phyloP scores from a whole-genome alignment of 2,329 filamentous ascomycete species.

The Pyrenophora graminea region DNA sequence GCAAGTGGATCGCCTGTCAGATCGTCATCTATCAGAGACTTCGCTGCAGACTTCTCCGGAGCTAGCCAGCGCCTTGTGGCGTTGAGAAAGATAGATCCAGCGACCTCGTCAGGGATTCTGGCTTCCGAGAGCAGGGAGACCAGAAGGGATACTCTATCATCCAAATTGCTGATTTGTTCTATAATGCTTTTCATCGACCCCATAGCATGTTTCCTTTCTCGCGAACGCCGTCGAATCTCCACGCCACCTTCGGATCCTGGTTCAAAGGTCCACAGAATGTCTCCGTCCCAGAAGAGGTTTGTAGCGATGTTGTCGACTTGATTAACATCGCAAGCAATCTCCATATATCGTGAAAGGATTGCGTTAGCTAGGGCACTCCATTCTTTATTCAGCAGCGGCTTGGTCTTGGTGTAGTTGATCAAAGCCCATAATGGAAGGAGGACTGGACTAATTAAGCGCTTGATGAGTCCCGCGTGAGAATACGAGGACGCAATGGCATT shows the following conservation, averaged over 20 bases:
- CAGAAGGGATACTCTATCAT: slow-evolving; percentile 31
- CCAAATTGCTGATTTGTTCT: slow-evolving; percentile 48
- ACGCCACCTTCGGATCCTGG: slow-evolving; percentile 54
- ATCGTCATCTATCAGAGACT: slow-evolving; percentile 36
- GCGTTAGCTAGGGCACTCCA: slow-evolving; percentile 31
- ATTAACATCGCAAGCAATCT: slow-evolving; percentile 58
- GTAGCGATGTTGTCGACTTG: slow-evolving; percentile 56
- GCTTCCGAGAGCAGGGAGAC: slow-evolving; percentile 51
- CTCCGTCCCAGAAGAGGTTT: slow-evolving; percentile 62
- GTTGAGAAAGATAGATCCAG: slow-evolving; percentile 61
- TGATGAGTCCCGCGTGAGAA: slow-evolving; percentile 68
- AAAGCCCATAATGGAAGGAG: slow-evolving; percentile 68
- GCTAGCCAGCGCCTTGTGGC: slow-evolving; percentile 64
- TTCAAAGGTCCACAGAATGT: slow-evolving; percentile 59
- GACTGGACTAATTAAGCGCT: slow-evolving; percentile 63
- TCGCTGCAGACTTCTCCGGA: slow-evolving; percentile 11
- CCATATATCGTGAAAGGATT: slow-evolving; percentile 55
- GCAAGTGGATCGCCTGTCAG: slow-evolving; percentile 49
- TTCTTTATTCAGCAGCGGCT: slow-evolving; percentile 29
- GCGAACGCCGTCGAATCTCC: slow-evolving; percentile 62
- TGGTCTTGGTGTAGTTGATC: slow-evolving; percentile 55
- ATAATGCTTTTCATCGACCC: slow-evolving; percentile 71
- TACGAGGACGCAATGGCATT: slow-evolving; percentile 64
- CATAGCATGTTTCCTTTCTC: slow-evolving; percentile 73
- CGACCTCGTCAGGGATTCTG: slow-evolving; percentile 61